Evolutionary conservation across 148 eudicot species (phyloP).

Genomic region (Fallopia convolvulus): DNA sequence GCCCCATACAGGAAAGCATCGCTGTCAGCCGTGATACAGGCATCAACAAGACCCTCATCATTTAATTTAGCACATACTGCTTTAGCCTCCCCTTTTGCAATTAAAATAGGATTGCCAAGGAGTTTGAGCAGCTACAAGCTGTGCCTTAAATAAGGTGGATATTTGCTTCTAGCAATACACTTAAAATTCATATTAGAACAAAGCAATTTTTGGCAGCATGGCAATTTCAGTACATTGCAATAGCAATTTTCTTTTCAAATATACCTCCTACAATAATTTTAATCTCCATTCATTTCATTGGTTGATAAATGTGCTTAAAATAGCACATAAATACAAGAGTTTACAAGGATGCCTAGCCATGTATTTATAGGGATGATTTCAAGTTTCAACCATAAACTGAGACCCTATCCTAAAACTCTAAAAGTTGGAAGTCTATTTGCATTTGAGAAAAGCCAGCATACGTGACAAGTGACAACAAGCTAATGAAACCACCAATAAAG

Average conservation of each 20-base stretch:
- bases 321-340: not conserved
- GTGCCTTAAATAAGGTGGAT: not conserved
- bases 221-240: not conserved
- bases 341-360: not conserved
- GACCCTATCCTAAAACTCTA: not conserved
- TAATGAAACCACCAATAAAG: not conserved
- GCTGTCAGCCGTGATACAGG: constrained; percentile 90
- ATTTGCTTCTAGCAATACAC: not conserved
- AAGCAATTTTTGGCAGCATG: not conserved
- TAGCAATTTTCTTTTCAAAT: not conserved
- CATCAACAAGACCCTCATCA: constrained; percentile 73
- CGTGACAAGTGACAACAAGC: not conserved
- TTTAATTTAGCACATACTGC: constrained; percentile 92
- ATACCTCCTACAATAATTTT: not conserved
- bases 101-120: constrained; percentile 81
- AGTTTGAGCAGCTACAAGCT: constrained; percentile 49
- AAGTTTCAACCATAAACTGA: not conserved
- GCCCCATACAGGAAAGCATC: constrained; percentile 95
- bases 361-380: not conserved
- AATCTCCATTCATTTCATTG: not conserved
- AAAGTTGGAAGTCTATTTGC: not conserved
- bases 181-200: not conserved
- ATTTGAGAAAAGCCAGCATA: not conserved
- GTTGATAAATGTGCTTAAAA: not conserved
- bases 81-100: constrained; percentile 82